A percentile compares a stretch with the other conserved stretches of the same genome.
phyloP scores from a whole-genome alignment of 208 protist species.

The Jaenimonas drosophilae region DNA sequence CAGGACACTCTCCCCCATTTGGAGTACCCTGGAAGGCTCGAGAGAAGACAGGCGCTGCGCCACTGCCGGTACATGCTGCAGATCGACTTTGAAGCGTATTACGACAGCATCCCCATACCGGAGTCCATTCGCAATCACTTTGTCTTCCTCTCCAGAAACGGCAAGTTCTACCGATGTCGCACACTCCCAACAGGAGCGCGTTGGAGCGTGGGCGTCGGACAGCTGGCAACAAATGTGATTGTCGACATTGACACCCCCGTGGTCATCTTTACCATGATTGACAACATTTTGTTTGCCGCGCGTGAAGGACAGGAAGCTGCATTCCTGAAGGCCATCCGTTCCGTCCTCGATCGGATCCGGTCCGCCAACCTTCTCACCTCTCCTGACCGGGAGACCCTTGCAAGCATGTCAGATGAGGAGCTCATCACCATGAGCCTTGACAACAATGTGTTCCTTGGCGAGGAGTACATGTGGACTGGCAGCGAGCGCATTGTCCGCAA shows the following conservation, averaged over 20 bases:
- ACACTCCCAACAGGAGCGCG: constrained; percentile 1
- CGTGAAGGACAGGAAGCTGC: neutral
- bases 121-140: neutral
- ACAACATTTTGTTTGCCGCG: constrained; percentile 2
- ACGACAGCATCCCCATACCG: constrained; percentile 2
- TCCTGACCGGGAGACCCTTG: constrained; percentile 1
- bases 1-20: neutral
- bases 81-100: neutral
- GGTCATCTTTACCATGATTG: constrained; percentile 1
- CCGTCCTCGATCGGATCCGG: constrained; percentile 3
- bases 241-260: neutral
- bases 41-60: neutral
- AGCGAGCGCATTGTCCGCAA: constrained; percentile 5
- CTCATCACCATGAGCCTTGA: neutral
- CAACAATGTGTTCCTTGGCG: constrained; percentile 4
- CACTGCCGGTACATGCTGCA: neutral
- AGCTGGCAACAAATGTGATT: neutral
- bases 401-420: constrained; percentile 1
- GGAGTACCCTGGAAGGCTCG: neutral
- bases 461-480: constrained; percentile 11
- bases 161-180: neutral
- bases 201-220: constrained; percentile 1
- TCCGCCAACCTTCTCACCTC: constrained; percentile 8
- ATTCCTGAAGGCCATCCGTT: neutral
- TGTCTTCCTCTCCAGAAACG: neutral